Base-by-base conservation (phyloP, 2,329 filamentous ascomycete species). In the Fusarium oligoseptatum region DNA sequence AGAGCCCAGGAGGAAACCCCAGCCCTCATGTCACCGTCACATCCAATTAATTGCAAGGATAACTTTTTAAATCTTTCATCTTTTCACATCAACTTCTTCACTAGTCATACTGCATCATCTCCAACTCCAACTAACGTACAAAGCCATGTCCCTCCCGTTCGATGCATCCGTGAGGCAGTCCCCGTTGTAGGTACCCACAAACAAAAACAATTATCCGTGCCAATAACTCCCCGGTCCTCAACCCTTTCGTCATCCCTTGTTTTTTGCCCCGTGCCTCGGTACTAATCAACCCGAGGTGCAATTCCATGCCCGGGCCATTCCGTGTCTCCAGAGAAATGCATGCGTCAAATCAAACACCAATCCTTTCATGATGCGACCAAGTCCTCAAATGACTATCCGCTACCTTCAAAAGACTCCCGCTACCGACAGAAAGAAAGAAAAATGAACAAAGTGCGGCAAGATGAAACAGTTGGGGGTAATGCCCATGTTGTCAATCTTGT, bases 331-430 rank as follows among this genome's bases (percentile, higher is more conserved):
- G 8, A 45, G 11, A 56, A 45, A 56, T 55, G 52, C 17, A 56
- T 43, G 41, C 17, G 45, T 57, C 50, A 27, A 64, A 24, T 37
- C 24, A 64, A 48, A 70, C 41, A 15, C 63, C 55, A n/a, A 64
- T 65, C 29, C 62, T 45, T 24, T 11, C 48, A 64, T 57, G 63
- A 75, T 73, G 66, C 62, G 41, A 41, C 27, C 55, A 14, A 48
- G 27, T 67, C 22, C 41, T 22, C 37, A 67, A 60, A 39, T 43
- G 65, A 56, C 57, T 32, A 14, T 24, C 17, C 22, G 39, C 29
- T 67, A 20, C 52, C 7, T 32, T 48, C 45, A 27, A 27, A 57
- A 52, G 69, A 76, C 73, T 60, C 73, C 73, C 67, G 64, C 73
- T 73, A 65, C 37, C 50, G 7, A 63, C 41, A 56, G 24, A 71